A percentile compares a stretch with the other conserved stretches of the same genome.
phyloP scores from a whole-genome alignment of 371 early-diverging fungal species.

The Mucor velutinosus region DNA sequence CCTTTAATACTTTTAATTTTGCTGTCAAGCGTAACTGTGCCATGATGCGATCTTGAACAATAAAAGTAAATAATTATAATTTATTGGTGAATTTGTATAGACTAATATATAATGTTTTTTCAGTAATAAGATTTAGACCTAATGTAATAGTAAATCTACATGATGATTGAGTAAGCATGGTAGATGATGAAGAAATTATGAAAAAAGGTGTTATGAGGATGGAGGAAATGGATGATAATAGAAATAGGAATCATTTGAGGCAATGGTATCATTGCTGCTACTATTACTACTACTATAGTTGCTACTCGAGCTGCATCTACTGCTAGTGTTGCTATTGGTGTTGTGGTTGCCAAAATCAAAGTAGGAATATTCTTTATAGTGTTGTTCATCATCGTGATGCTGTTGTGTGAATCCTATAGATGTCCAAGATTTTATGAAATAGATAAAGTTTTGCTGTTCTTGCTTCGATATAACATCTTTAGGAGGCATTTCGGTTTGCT shows the following conservation, averaged over 20 bases:
- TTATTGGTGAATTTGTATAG: too few species aligned
- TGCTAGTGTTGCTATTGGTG: background rate
- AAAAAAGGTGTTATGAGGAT: background rate
- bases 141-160: background rate
- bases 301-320: background rate
- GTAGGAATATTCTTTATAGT: background rate
- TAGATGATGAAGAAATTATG: background rate
- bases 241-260: conserved; percentile 13
- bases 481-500: background rate
- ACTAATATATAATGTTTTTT: too few species aligned
- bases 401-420: conserved; percentile 2
- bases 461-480: conserved; percentile 13
- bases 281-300: conserved; percentile 3
- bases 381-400: background rate
- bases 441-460: conserved; percentile 20
- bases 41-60: too few species aligned
- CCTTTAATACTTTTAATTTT: too few species aligned
- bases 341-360: conserved; percentile 2
- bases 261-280: background rate
- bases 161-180: background rate
- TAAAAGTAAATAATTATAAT: too few species aligned
- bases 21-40: too few species aligned
- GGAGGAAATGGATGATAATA: conserved; percentile 15
- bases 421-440: conserved; percentile 25
- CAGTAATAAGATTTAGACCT: too few species aligned